phyloP scores from a whole-genome alignment of 208 protist species.

The Trypanosoma grayi region DNA sequence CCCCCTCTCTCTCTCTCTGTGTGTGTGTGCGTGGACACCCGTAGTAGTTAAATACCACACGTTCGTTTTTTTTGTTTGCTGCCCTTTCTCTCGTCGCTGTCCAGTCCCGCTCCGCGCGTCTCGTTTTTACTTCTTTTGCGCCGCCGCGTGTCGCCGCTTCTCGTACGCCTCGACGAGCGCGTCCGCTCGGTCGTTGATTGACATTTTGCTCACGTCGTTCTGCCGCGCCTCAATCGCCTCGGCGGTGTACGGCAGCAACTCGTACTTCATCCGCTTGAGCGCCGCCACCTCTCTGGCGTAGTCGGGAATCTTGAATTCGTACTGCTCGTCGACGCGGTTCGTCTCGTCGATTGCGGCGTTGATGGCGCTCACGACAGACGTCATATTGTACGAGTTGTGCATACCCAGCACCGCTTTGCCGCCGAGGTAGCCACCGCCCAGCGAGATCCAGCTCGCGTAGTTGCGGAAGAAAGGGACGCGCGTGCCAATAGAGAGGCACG shows the following conservation, averaged over 20 bases:
- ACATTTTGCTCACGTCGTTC: slow-evolving; percentile 27
- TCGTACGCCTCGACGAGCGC: slow-evolving; percentile 60
- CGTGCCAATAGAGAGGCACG: slow-evolving; percentile 59
- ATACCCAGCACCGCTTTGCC: slow-evolving; percentile 57
- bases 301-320: slow-evolving; percentile 56
- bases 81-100: neutral
- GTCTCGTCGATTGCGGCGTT: slow-evolving; percentile 65
- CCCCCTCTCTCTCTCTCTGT: too few relatives aligned
- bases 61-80: neutral
- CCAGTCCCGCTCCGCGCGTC: too few relatives aligned
- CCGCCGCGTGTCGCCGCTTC: slow-evolving; percentile 43
- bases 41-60: too few relatives aligned
- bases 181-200: slow-evolving; percentile 49
- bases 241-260: slow-evolving; percentile 39
- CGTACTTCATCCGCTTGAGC: slow-evolving; percentile 62
- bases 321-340: slow-evolving; percentile 66
- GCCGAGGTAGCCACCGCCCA: slow-evolving; percentile 77
- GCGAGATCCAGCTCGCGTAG: slow-evolving; percentile 75
- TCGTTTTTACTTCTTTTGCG: slow-evolving; percentile 30
- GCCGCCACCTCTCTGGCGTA: slow-evolving; percentile 57
- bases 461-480: slow-evolving; percentile 59
- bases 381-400: slow-evolving; percentile 56
- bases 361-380: slow-evolving; percentile 48
- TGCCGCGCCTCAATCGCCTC: slow-evolving; percentile 33
- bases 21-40: too few relatives aligned